Conservation (phyloP, 2,329 filamentous ascomycete species). For the Alternaria dauci region DNA sequence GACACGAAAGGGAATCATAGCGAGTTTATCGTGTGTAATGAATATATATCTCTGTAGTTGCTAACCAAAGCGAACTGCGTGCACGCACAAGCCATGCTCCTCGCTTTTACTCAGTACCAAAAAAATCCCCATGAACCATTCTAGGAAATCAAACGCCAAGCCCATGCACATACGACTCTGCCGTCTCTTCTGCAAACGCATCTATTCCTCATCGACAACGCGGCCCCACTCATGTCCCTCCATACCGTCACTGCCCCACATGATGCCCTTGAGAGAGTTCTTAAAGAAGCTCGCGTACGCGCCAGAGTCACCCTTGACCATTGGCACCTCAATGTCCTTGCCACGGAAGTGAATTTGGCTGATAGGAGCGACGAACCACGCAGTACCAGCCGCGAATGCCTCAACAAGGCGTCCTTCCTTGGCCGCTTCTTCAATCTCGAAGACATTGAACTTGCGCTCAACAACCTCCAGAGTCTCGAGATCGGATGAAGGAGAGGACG, state of each 20-base stretch:
- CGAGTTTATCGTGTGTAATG: background rate
- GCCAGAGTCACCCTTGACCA: slow-evolving; percentile 52
- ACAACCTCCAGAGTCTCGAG: slow-evolving; percentile 70
- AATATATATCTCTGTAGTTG: background rate
- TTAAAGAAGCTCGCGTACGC: slow-evolving; percentile 55
- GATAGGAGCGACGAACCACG: slow-evolving; percentile 63
- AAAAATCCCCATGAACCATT: background rate
- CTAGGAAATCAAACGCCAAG: background rate
- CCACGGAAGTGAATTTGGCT: slow-evolving; percentile 57
- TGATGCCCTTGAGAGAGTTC: slow-evolving; percentile 59
- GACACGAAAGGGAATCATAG: background rate
- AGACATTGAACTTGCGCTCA: slow-evolving; percentile 83
- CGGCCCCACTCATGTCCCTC: slow-evolving; percentile 58
- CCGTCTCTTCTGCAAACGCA: background rate
- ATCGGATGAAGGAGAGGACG: slow-evolving; percentile 31
- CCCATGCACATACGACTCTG: background rate
- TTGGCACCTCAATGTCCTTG: slow-evolving; percentile 54
- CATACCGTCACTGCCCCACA: slow-evolving; percentile 57
- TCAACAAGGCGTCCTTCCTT: slow-evolving; percentile 81
- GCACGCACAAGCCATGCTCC: background rate
- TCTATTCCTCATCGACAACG: slow-evolving; percentile 52
- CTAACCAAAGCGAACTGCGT: background rate
- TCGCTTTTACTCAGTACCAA: background rate
- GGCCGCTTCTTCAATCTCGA: slow-evolving; percentile 75
- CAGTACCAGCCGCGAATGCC: slow-evolving; percentile 86